Conservation (phyloP, 2,329 filamentous ascomycete species). For the Neonectria coccinea region DNA sequence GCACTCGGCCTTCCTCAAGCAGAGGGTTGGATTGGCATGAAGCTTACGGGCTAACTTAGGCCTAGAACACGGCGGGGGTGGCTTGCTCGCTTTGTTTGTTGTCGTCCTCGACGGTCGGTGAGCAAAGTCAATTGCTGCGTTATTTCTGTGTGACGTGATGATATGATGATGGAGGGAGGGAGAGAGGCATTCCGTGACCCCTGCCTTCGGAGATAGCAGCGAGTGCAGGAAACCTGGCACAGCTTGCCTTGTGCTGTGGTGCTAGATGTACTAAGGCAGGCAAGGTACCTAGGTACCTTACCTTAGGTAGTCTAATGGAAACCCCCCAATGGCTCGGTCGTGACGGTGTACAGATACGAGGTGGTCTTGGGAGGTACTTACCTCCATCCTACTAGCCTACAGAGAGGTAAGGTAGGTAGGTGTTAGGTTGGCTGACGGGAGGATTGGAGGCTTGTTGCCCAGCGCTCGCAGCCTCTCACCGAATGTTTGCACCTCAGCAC, state of each 20-base stretch:
- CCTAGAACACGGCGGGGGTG: conserved; percentile 14
- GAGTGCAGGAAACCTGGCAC: conserved; percentile 5
- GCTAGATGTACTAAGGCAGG: not conserved
- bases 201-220: not conserved
- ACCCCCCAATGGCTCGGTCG: conserved; percentile 11
- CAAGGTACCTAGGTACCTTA: no score
- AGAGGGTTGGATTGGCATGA: no score
- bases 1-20: not conserved
- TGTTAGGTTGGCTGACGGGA: not conserved
- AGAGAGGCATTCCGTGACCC: not conserved
- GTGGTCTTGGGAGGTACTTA: not conserved
- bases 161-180: conserved; percentile 10
- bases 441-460: not conserved
- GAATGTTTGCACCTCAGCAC: conserved; percentile 1
- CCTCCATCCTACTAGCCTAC: no score
- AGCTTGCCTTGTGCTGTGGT: not conserved
- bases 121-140: conserved; percentile 2
- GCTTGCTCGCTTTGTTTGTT: conserved; percentile 7
- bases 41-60: not conserved
- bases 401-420: no score
- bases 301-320: no score
- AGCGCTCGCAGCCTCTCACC: not conserved
- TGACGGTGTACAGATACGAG: no score
- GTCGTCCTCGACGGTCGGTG: conserved; percentile 9
- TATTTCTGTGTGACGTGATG: conserved; percentile 9